Evolutionary conservation across 2,329 filamentous ascomycete genomes (phyloP).

Genomic region (Epichloe hybrida): DNA sequence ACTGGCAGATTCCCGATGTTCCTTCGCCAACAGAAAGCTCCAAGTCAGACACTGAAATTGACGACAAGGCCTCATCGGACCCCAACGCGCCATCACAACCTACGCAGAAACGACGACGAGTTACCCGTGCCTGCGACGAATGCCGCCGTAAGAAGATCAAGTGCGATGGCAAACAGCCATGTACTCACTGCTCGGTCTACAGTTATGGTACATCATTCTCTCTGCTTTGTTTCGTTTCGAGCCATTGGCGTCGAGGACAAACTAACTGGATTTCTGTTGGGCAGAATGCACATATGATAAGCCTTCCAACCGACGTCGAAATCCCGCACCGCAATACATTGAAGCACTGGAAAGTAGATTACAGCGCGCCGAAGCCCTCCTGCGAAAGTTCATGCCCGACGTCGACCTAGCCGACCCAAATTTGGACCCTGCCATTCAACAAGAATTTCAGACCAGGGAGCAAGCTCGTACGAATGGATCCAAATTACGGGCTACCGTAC

Average conservation of each 20-base stretch:
- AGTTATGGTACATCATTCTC: constrained; percentile 66
- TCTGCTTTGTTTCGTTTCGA: neutral
- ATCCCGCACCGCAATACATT: constrained; percentile 85
- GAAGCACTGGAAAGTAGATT: constrained; percentile 75
- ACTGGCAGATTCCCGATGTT: constrained; percentile 23
- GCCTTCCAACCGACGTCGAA: constrained; percentile 79
- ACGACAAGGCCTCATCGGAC: constrained; percentile 20
- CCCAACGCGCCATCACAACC: constrained; percentile 34
- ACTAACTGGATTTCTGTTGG: neutral
- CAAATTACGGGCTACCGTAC: constrained; percentile 24
- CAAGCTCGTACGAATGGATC: constrained; percentile 33
- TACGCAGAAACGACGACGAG: constrained; percentile 62
- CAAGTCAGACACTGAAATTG: constrained; percentile 27
- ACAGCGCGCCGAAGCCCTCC: constrained; percentile 67
- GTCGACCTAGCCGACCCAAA: constrained; percentile 75
- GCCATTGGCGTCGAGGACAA: neutral
- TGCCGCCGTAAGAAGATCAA: constrained; percentile 80
- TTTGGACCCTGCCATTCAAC: constrained; percentile 63
- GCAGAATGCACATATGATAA: constrained; percentile 94
- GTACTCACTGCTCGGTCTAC: constrained; percentile 94
- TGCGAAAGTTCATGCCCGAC: constrained; percentile 70
- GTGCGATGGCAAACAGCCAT: constrained; percentile 75
- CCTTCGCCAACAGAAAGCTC: constrained; percentile 29
- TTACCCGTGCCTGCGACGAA: constrained; percentile 71
- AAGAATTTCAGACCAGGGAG: constrained; percentile 48